A percentile compares a stretch with the other conserved stretches of the same genome.
phyloP scores from a whole-genome alignment of 352 stramenopile genomes.

The Phytophthora citricola region DNA sequence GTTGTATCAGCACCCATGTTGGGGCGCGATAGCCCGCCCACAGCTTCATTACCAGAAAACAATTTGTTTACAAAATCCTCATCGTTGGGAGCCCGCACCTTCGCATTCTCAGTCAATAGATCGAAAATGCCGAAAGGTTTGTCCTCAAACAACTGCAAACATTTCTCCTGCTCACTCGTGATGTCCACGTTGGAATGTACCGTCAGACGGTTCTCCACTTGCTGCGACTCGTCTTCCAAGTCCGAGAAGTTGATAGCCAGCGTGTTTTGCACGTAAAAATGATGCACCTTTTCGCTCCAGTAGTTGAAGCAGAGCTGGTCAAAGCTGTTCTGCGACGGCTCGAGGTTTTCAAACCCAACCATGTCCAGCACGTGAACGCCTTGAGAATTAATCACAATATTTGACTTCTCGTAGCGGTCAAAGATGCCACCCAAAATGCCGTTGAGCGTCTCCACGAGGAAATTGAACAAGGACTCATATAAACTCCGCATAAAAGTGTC shows the following conservation, averaged over 20 bases:
- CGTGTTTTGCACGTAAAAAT: conserved; percentile 84
- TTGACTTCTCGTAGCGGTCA: conserved; percentile 85
- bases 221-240: conserved; percentile 65
- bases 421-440: conserved; percentile 84
- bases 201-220: conserved; percentile 68
- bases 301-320: conserved; percentile 88
- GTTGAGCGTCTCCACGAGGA: conserved; percentile 83
- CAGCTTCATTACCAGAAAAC: conserved; percentile 72
- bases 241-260: conserved; percentile 67
- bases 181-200: conserved; percentile 63
- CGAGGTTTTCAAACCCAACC: conserved; percentile 75
- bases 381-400: conserved; percentile 82
- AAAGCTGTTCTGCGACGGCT: conserved; percentile 69
- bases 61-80: conserved; percentile 85
- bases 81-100: conserved; percentile 69
- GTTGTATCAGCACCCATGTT: conserved; percentile 64
- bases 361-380: conserved; percentile 86
- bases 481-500: conserved; percentile 84
- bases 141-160: conserved; percentile 75
- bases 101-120: conserved; percentile 72
- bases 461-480: conserved; percentile 82
- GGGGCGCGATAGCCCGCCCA: conserved; percentile 54
- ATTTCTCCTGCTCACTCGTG: conserved; percentile 64
- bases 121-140: conserved; percentile 79
- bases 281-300: conserved; percentile 86